These are phyloP conservation scores for Brassica carinata DNA, from an alignment of 345 rosid genomes.

Conservation along the genomic window DNA sequence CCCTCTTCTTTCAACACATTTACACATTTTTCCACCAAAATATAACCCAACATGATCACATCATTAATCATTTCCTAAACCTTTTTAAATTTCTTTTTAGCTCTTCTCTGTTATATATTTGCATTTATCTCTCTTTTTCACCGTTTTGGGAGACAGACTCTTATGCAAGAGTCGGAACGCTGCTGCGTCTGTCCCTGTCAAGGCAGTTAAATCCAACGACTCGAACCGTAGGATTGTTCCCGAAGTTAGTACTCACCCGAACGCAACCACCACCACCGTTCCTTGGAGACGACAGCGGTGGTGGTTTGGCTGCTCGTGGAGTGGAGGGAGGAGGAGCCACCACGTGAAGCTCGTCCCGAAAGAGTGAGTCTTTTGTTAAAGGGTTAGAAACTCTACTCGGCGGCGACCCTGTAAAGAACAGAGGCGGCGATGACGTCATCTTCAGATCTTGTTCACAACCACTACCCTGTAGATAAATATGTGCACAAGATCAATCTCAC, in stretches of 20 bases:
- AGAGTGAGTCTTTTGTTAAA: conserved; percentile 77
- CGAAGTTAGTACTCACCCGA: conserved; percentile 46
- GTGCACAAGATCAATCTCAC: conserved; percentile 7
- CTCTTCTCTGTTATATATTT: conserved; percentile 26
- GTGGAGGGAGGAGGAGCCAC: conserved; percentile 30
- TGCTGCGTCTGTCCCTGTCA: conserved; percentile 62
- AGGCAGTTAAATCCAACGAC: conserved; percentile 91
- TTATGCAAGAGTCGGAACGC: conserved; percentile 83
- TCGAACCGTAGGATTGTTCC: conserved; percentile 77
- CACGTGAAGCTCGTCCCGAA: conserved; percentile 55
- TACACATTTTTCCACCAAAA: conserved; percentile 24
- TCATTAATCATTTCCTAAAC: conserved; percentile 19
- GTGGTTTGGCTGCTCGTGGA: conserved; percentile 30
- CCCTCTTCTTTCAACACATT: conserved; percentile 20
- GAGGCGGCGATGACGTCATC: conserved; percentile 48
- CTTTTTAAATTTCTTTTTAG: not conserved
- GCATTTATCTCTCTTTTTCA: not conserved
- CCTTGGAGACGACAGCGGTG: conserved; percentile 57
- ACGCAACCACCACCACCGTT: conserved; percentile 59
- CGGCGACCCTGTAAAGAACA: conserved; percentile 89
- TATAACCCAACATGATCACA: not conserved
- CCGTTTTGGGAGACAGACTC: not conserved
- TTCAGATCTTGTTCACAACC: conserved; percentile 45
- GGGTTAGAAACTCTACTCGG: conserved; percentile 99
- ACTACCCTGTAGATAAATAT: conserved; percentile 46